Evolutionary conservation across 1,139 yeast species (phyloP).

Genomic region (Entelexis sorbosivorans): DNA sequence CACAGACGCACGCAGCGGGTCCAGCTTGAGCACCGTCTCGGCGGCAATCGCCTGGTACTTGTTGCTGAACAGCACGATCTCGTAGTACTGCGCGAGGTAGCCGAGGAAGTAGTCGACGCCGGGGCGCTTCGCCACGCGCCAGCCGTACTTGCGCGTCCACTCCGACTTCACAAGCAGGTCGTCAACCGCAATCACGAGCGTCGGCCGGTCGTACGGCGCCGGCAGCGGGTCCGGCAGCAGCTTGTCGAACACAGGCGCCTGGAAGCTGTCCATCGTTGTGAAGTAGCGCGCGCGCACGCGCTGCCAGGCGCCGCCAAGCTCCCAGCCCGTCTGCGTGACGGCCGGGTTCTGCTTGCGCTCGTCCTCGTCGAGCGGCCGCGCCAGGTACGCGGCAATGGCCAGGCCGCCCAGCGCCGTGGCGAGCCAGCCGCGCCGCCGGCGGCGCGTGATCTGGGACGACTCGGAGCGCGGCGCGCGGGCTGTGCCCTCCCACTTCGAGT

Average conservation of each 20-base stretch:
- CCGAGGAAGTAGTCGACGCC: slow-evolving; percentile 95
- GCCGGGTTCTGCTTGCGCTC: slow-evolving; percentile 45
- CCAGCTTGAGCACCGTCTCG: slow-evolving; percentile 73
- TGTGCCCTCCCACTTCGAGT: slow-evolving; percentile 30
- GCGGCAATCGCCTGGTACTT: slow-evolving; percentile 82
- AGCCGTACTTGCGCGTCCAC: slow-evolving; percentile 86
- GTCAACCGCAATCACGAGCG: slow-evolving; percentile 79
- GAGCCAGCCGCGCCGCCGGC: slow-evolving; percentile 39
- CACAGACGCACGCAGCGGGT: slow-evolving; percentile 82
- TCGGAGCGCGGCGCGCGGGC: slow-evolving; percentile 38
- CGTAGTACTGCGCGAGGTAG: slow-evolving; percentile 88
- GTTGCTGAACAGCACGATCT: slow-evolving; percentile 79
- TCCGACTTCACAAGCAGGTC: slow-evolving; percentile 83
- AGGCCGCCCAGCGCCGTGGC: slow-evolving; percentile 14
- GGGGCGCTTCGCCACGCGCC: slow-evolving; percentile 99
- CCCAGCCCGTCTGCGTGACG: slow-evolving; percentile 57
- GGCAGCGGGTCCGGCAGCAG: slow-evolving; percentile 86
- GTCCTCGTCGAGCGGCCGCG: slow-evolving; percentile 83
- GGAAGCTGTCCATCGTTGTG: slow-evolving; percentile 70
- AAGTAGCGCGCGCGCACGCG: slow-evolving; percentile 63
- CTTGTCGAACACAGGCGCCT: slow-evolving; percentile 89
- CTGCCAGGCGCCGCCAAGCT: slow-evolving; percentile 40
- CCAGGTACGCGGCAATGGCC: slow-evolving; percentile 50
- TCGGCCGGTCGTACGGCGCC: slow-evolving; percentile 89
- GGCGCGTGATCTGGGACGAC: slow-evolving; percentile 56